phyloP scores from a whole-genome alignment of 1,139 yeast genomes.

The Lipomyces yarrowii region DNA sequence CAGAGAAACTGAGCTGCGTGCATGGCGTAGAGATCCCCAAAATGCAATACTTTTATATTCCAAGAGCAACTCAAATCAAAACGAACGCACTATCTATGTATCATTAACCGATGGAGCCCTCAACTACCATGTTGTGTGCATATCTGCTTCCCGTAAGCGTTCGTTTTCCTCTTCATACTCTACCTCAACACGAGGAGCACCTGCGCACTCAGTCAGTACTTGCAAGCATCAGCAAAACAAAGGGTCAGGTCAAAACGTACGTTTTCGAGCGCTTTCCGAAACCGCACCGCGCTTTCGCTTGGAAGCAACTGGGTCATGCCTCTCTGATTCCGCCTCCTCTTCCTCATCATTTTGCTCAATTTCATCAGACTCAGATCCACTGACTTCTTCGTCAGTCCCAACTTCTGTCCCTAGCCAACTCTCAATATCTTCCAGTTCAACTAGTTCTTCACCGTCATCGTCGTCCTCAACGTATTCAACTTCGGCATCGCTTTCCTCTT shows the following conservation, averaged over 20 bases:
- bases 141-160: constrained; percentile 12
- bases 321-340: constrained; percentile 38
- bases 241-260: constrained; percentile 33
- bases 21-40: neutral
- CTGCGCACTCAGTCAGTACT: constrained; percentile 52
- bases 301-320: constrained; percentile 12
- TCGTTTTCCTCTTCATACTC: constrained; percentile 77
- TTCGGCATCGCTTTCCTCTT: constrained; percentile 67
- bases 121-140: constrained; percentile 16
- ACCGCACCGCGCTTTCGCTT: constrained; percentile 29
- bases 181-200: constrained; percentile 69
- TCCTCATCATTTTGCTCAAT: constrained; percentile 37
- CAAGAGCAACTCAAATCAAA: neutral
- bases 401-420: constrained; percentile 79
- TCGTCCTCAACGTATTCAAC: constrained; percentile 76
- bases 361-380: constrained; percentile 43
- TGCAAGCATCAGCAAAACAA: neutral
- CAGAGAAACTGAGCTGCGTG: neutral
- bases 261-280: constrained; percentile 39
- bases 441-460: constrained; percentile 77
- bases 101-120: neutral
- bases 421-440: constrained; percentile 88
- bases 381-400: constrained; percentile 36
- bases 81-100: neutral
- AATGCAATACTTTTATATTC: neutral